Conservation (phyloP, 306 rosid species). For the Medicago truncatula region MtrunA17r5.0-ANR NC_053045.1:42258501-42259000, state of each 20-base stretch:
- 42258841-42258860: slow-evolving; percentile 65
- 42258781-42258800: slow-evolving; percentile 31
- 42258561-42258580: slow-evolving; percentile 21
- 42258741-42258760: slow-evolving; percentile 9
- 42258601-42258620: not conserved
- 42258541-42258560: slow-evolving; percentile 54
- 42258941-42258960: not conserved
- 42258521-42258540: slow-evolving; percentile 44
- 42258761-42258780: slow-evolving; percentile 31
- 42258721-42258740: slow-evolving; percentile 35
- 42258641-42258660: not conserved
- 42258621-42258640: not conserved
- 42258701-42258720: slow-evolving; percentile 27
- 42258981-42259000: not conserved
- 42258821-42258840: slow-evolving; percentile 52
- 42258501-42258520: slow-evolving; percentile 89
- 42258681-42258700: not conserved
- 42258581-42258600: slow-evolving; percentile 19
- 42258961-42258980: not conserved
- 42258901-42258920: not conserved
- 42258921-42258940: not conserved
- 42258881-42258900: slow-evolving; percentile 27
- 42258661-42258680: slow-evolving; percentile 5
- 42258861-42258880: slow-evolving; percentile 70
- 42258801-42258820: slow-evolving; percentile 63